Percentiles rank a stretch among this genome's conserved stretches.
Conservation (phyloP, 768 basidiomycete genomes). For the Peribolospora kevripleyi region DNA sequence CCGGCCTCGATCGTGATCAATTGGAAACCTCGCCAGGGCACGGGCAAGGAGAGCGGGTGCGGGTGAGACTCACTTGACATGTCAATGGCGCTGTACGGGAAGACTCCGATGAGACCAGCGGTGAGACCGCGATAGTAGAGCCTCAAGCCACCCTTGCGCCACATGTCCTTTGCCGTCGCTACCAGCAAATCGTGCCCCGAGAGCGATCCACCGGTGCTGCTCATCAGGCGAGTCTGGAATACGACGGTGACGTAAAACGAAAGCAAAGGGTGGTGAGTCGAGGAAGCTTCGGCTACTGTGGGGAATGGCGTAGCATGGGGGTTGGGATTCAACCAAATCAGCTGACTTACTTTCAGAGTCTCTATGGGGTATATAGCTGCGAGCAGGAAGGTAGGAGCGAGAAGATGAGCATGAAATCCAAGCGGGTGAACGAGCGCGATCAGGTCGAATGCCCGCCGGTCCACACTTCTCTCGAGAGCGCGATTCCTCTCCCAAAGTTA, state of each 20-base stretch:
- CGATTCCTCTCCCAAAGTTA: not conserved
- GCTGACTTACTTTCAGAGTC: conserved; percentile 48
- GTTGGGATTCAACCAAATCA: not conserved
- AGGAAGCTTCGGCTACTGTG: not conserved
- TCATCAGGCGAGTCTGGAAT: conserved; percentile 80
- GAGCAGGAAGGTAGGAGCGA: not conserved
- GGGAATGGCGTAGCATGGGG: not conserved
- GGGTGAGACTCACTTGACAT: conserved; percentile 30
- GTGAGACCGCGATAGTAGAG: conserved; percentile 78
- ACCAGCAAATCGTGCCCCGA: conserved; percentile 24
- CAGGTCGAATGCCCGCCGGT: not conserved
- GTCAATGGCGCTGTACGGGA: conserved; percentile 79
- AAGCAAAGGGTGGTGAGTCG: not conserved
- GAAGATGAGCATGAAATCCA: not conserved
- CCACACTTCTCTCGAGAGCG: no score
- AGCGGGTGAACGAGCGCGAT: no score
- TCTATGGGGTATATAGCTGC: conserved; percentile 89
- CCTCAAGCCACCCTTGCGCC: conserved; percentile 48
- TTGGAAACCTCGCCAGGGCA: no score
- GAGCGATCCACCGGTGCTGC: conserved; percentile 34
- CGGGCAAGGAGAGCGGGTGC: no score
- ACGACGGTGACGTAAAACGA: not conserved
- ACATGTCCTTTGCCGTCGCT: conserved; percentile 45
- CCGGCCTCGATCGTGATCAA: no score
- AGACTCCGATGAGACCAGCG: conserved; percentile 83